These are phyloP conservation scores for Astrothelium subdiscretum DNA, from an alignment of 495 filamentous ascomycete genomes.

Conservation along the genomic window DNA sequence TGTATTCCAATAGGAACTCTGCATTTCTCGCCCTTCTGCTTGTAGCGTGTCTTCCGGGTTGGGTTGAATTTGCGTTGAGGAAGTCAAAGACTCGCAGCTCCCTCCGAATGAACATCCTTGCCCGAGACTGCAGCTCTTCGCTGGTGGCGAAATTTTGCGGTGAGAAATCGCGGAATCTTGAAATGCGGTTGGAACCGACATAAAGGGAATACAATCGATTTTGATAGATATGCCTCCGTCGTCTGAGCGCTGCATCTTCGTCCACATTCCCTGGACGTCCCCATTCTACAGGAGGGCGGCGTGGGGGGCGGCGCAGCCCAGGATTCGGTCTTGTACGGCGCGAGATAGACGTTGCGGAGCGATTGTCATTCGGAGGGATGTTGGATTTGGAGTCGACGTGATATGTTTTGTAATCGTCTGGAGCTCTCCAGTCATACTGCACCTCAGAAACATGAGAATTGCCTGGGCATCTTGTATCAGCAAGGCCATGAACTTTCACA, in stretches of 20 bases:
- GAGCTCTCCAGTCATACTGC: slow-evolving; percentile 46
- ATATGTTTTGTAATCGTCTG: slow-evolving; percentile 44
- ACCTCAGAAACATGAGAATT: slow-evolving; percentile 58
- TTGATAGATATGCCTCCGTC: slow-evolving; percentile 65
- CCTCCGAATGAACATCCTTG: slow-evolving; percentile 77
- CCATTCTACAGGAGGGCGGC: slow-evolving; percentile 3
- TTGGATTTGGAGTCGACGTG: slow-evolving; percentile 19
- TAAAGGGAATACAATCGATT: slow-evolving; percentile 69
- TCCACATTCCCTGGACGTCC: not conserved
- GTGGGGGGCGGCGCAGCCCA: not conserved
- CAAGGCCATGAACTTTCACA: not conserved
- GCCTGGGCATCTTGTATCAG: slow-evolving; percentile 22
- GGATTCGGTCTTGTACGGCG: not conserved
- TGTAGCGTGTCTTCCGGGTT: slow-evolving; percentile 2
- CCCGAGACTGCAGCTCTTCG: slow-evolving; percentile 61
- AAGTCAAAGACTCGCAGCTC: slow-evolving; percentile 84
- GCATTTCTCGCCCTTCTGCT: slow-evolving; percentile 52
- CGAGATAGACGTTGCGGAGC: not conserved
- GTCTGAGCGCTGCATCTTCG: slow-evolving; percentile 46
- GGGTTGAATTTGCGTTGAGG: slow-evolving; percentile 35
- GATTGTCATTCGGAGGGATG: not conserved
- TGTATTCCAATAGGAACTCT: slow-evolving; percentile 83
- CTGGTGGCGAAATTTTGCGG: slow-evolving; percentile 52
- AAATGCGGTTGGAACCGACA: slow-evolving; percentile 72
- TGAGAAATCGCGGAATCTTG: slow-evolving; percentile 64